Base-by-base conservation (phyloP, 768 basidiomycete species). In the Boletellus ananas region DNA sequence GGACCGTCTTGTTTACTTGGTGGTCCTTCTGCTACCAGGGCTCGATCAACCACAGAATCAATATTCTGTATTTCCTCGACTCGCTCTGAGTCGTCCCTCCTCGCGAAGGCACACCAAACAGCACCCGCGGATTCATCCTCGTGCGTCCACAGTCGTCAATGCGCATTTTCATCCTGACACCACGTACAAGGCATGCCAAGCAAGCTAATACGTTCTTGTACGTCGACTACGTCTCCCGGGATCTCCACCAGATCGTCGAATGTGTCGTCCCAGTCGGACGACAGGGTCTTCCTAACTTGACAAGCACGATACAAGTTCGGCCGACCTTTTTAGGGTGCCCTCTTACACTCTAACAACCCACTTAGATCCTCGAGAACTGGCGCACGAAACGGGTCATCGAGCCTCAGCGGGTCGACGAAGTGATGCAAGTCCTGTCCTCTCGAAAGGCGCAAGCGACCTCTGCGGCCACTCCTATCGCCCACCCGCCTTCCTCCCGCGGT, bases 301-400 rank as follows among this genome's bases (percentile, higher is more conserved):
- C 86, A 61, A 92, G 89, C 65, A 85, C 91, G 3, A 89, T 84
- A 63, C 92, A 94, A 76, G 93, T 88, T 44, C 21, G 78, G 11
- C 9, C 38, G n/a, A 13, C 11, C 12, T 1, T 8, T 11, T 8
- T 7, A 31, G 4, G 14, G 2, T 6, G n/a, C 20, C 34, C 13
- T 34, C 11, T 33, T 12, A 3, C n/a, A n/a, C 21, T 5, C 25
- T 14, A 7, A 37, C 7, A 3, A 5, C 33, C 4, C 37, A 5
- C 9, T 6, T 17, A 94, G 93, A 91, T 95, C 25, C 76, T 96
- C n/a, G 90, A 94, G 66, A 91, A 79, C 56, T 94, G 93, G 91
- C 74, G 90, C 35, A 84, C 76, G 52, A 92, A 94, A 69, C 82
- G 92, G 17, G 79, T 93, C 13, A 73, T 95, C 23, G 89, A 92